phyloP scores from a whole-genome alignment of 371 early-diverging fungal genomes.

The Mortierella sp. region DNA sequence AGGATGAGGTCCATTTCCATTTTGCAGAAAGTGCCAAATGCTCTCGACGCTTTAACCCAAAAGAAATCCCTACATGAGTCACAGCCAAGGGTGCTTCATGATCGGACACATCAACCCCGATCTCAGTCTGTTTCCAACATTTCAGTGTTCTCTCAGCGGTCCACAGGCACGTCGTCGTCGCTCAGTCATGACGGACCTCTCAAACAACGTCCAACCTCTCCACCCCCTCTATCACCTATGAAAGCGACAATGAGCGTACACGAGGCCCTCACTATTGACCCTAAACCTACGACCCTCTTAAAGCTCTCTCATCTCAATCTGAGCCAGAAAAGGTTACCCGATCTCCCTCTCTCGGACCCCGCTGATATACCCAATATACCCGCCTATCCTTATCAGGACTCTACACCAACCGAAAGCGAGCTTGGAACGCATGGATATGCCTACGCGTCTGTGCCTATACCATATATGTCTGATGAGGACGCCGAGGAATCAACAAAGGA shows the following conservation, averaged over 20 bases:
- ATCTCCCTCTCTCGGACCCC: conserved; percentile 3
- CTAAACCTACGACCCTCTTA: conserved; percentile 12
- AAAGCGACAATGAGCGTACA: conserved; percentile 20
- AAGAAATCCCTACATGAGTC: conserved; percentile 12
- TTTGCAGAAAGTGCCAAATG: conserved; percentile 18
- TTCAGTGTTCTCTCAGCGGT: conserved; percentile 22
- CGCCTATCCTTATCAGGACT: conserved; percentile 3
- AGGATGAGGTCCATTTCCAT: conserved; percentile 31
- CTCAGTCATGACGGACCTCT: conserved; percentile 3
- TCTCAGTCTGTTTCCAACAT: conserved; percentile 36
- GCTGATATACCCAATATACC: conserved; percentile 31
- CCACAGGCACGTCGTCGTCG: conserved; percentile 13
- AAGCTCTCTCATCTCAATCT: conserved; percentile 16
- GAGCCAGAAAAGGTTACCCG: conserved; percentile 23
- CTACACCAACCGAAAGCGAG: background rate
- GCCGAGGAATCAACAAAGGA: background rate
- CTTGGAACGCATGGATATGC: background rate
- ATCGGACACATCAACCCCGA: conserved; percentile 22
- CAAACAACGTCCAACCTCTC: conserved; percentile 8
- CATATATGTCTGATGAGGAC: background rate
- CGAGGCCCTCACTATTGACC: conserved; percentile 14
- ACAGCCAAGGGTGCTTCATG: background rate
- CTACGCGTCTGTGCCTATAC: background rate
- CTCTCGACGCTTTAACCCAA: conserved; percentile 7
- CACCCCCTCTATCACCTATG: conserved; percentile 6